Evolutionary conservation across 179 eudicot species (phyloP), one percentile per base, ranked within the genome.

Genomic region (Patellifolia procumbens): DNA sequence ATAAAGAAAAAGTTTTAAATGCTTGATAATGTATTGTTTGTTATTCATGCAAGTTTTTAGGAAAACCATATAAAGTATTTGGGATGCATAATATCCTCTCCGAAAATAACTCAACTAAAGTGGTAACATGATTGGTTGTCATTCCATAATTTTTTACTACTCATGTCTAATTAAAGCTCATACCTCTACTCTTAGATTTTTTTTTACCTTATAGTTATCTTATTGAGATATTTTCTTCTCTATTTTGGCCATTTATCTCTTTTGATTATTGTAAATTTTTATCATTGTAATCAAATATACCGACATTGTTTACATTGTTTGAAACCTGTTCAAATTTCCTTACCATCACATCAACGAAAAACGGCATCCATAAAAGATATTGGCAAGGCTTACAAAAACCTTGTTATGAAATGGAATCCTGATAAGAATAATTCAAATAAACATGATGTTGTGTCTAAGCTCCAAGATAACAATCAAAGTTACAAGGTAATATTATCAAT

Each of bases 361-460:
- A 72, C 64, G 42, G 87, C 94, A 31, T 80, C 94, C 67, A 86
- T 90, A 1, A 24, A 70, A 13, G 90, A 88, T 32, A 86, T 90
- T 32, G 80, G 76, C 78, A 86, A 82, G 79, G 89, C 90, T 13
- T 90, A 87, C 79, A 90, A 87, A 51, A 72, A 81, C 68, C 87
- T 90, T 59, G 86, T 86, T 31, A 78, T 45, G 82, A 85, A 70
- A 85, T 88, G 90, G 91, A 86, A 88, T 64, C 89, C 86, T 20
- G 89, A 90, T 58, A 84, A 83, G 78, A 75, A 79, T 62, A n/a
- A 64, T 37, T 66, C 82, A 73, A 81, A 78, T 62, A 85, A 83
- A 62, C 80, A 59, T 12, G 85, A 89, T 53, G 83, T 84, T 7
- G 80, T 72, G 8, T 32, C 42, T 15, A 77, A 77, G 7, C 43